Evolutionary conservation across 2,329 filamentous ascomycete genomes (phyloP).

Genomic region (Harringtonia aguacate): DNA sequence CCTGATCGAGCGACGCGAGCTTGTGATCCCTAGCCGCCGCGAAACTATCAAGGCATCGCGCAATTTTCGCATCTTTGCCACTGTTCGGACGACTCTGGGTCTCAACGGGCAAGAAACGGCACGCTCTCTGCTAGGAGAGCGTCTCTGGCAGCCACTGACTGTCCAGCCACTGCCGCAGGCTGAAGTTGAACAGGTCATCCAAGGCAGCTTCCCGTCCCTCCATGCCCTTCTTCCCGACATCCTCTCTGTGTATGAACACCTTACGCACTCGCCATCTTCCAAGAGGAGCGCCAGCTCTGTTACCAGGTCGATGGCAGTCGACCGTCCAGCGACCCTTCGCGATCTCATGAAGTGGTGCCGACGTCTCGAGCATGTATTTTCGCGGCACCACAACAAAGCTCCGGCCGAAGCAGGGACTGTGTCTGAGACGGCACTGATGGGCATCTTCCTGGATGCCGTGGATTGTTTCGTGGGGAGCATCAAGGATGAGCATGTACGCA

Average conservation of each 20-base stretch:
- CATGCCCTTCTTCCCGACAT: conserved; percentile 49
- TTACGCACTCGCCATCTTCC: conserved; percentile 23
- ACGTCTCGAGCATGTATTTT: conserved; percentile 57
- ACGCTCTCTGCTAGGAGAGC: conserved; percentile 67
- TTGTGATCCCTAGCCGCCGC: conserved; percentile 80
- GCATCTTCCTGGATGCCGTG: conserved; percentile 86
- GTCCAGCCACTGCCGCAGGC: conserved; percentile 53
- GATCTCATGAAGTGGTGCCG: conserved; percentile 90
- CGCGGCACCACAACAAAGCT: conserved; percentile 50
- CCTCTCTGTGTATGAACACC: conserved; percentile 45
- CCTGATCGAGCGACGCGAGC: conserved; percentile 82
- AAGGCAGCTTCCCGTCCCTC: conserved; percentile 59
- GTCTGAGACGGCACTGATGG: conserved; percentile 60
- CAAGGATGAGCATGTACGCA: conserved; percentile 51
- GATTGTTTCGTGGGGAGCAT: conserved; percentile 86
- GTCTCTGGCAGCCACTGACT: conserved; percentile 75
- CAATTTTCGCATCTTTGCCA: conserved; percentile 86
- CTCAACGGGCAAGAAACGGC: conserved; percentile 55
- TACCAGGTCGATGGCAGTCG: conserved; percentile 26
- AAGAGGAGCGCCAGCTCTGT: not conserved
- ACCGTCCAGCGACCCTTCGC: conserved; percentile 41
- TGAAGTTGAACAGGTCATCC: conserved; percentile 68
- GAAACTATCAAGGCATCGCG: conserved; percentile 74
- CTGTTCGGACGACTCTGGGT: conserved; percentile 67
- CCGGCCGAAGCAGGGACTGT: conserved; percentile 46